These are phyloP conservation scores for Candida arabinofermentans DNA, from an alignment of 805 yeast species.

Conservation along the genomic window DNA sequence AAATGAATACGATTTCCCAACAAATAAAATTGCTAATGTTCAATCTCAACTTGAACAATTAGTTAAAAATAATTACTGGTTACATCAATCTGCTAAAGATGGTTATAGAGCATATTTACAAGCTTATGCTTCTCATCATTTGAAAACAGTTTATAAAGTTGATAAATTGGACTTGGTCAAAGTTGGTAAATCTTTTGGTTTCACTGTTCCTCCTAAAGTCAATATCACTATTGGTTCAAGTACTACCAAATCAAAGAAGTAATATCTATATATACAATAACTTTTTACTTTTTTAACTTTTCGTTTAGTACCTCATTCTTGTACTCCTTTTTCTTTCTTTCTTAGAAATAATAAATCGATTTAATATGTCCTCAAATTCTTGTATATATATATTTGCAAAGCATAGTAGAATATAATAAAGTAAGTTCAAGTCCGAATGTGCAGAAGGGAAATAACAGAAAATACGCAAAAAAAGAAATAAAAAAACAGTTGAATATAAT, in stretches of 20 bases:
- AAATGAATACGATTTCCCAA: conserved; percentile 95
- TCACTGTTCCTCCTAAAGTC: conserved; percentile 93
- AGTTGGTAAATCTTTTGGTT: conserved; percentile 95
- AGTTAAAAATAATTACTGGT: conserved; percentile 86
- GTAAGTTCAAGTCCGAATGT: no score
- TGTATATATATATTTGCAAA: no score
- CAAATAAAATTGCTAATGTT: conserved; percentile 91
- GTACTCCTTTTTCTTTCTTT: not conserved
- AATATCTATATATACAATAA: not conserved
- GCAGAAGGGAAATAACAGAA: no score
- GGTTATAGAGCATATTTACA: conserved; percentile 96
- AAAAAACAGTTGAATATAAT: no score
- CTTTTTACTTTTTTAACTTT: no score
- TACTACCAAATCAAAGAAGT: conserved; percentile 20
- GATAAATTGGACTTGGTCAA: conserved; percentile 91
- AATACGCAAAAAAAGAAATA: no score
- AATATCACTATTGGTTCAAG: conserved; percentile 94
- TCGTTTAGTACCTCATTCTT: no score
- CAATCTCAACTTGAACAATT: conserved; percentile 91
- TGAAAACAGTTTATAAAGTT: conserved; percentile 94
- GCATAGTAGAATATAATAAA: no score
- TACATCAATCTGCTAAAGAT: conserved; percentile 94
- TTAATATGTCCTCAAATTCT: no score
- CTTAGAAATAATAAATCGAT: no score
- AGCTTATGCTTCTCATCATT: conserved; percentile 94